A percentile compares a stretch with the other conserved stretches of the same genome.
Evolutionary conservation across 139 green algal species (phyloP).

Genomic region (Marvania coccoides): DNA sequence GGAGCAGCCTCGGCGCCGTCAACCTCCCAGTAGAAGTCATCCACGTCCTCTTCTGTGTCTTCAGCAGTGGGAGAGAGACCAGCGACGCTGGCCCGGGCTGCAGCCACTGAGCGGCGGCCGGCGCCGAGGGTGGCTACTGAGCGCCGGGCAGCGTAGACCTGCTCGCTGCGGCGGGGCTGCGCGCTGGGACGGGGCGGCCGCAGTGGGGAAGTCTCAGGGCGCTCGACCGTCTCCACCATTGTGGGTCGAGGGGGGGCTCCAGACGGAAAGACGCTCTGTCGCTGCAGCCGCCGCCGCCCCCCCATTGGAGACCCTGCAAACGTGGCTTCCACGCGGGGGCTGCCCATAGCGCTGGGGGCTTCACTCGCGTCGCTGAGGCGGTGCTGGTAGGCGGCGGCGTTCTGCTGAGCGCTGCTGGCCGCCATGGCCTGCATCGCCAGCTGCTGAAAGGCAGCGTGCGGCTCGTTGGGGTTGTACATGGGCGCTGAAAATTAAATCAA

Average conservation of each 20-base stretch:
- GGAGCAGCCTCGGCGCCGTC: not conserved
- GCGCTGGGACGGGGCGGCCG: not conserved
- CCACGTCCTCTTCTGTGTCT: not conserved
- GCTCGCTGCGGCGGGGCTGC: not conserved
- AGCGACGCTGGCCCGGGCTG: not conserved
- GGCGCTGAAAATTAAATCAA: too few species aligned
- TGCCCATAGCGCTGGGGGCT: not conserved
- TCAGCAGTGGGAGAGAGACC: not conserved
- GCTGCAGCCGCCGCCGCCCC: not conserved
- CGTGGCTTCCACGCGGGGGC: too few species aligned
- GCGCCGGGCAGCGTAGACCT: not conserved
- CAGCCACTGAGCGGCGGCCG: not conserved
- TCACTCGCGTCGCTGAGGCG: not conserved
- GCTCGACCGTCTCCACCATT: not conserved
- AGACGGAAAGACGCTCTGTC: not conserved
- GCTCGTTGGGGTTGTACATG: too few species aligned
- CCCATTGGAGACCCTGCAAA: not conserved
- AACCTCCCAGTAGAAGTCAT: not conserved
- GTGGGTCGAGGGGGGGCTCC: too few species aligned
- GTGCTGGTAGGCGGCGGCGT: not conserved
- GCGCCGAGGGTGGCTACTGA: not conserved
- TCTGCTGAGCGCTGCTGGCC: not conserved
- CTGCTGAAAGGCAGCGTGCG: not conserved
- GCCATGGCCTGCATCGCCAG: not conserved
- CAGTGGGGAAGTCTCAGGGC: not conserved